Conservation (phyloP, 176 grass and related monocot species). For the Areca catechu region DNA sequence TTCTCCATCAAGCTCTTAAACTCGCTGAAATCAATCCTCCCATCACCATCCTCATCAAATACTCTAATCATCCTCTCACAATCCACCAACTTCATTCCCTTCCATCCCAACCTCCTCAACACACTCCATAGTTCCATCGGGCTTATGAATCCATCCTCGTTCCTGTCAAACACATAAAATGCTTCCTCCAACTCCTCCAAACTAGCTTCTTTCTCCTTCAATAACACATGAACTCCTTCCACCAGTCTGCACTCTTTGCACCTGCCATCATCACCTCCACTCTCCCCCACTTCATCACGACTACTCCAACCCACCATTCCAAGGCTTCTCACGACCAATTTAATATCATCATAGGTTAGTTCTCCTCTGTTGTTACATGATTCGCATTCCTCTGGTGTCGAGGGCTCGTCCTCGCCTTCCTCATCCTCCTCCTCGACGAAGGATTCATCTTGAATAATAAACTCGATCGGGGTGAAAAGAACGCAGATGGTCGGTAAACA, state of each 20-base stretch:
- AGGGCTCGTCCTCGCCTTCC: neutral
- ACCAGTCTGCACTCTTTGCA: conserved; percentile 3
- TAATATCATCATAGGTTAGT: neutral
- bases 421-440: neutral
- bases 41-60: conserved; percentile 25
- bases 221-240: neutral
- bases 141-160: conserved; percentile 38
- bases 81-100: conserved; percentile 18
- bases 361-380: too few species aligned
- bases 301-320: neutral
- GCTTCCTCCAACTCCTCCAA: conserved; percentile 26
- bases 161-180: conserved; percentile 30
- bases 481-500: neutral
- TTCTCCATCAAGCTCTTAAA: conserved; percentile 39
- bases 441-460: neutral
- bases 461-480: neutral
- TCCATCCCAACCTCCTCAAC: conserved; percentile 27
- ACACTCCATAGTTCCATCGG: conserved; percentile 25
- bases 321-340: neutral
- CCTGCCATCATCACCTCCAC: too few species aligned
- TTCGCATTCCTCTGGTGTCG: too few species aligned
- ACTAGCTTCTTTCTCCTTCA: neutral
- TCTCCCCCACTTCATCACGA: neutral
- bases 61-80: conserved; percentile 22
- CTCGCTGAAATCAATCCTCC: conserved; percentile 25